Evolutionary conservation across 257 asterid genomes (phyloP).

Genomic region (Henckelia pumila): DNA sequence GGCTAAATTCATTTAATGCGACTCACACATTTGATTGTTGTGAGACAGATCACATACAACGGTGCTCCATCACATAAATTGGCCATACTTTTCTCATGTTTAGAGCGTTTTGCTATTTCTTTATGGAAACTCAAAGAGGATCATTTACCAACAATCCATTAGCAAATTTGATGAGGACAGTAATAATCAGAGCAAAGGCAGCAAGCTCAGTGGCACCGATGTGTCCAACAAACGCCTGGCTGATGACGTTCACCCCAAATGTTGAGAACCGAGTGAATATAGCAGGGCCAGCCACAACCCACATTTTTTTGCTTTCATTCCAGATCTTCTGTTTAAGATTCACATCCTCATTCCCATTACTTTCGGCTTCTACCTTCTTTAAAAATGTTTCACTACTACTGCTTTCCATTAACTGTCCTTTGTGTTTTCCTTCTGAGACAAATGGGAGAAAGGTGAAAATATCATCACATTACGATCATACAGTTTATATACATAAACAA

Average conservation of each 20-base stretch:
- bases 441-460: not conserved
- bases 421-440: conserved; percentile 1
- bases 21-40: too few relatives aligned
- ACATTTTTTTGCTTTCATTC: conserved; percentile 57
- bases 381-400: conserved; percentile 21
- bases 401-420: conserved; percentile 30
- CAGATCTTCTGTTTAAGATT: conserved; percentile 29
- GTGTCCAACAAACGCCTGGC: conserved; percentile 70
- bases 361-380: conserved; percentile 1
- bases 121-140: conserved; percentile 29
- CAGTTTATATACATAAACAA: conserved; percentile 33
- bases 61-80: too few relatives aligned
- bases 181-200: conserved; percentile 50
- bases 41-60: too few relatives aligned
- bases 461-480: too few relatives aligned
- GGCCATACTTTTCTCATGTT: not conserved
- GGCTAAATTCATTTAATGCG: too few relatives aligned
- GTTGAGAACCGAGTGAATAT: conserved; percentile 53
- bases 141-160: conserved; percentile 55
- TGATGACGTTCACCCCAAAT: conserved; percentile 45
- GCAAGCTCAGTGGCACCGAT: conserved; percentile 66
- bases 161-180: conserved; percentile 51
- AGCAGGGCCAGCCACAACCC: conserved; percentile 70
- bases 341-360: conserved; percentile 12
- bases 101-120: too few relatives aligned